Evolutionary conservation across 495 filamentous ascomycete species (phyloP).

Genomic region (Podospora bellae-mahoneyi): DNA sequence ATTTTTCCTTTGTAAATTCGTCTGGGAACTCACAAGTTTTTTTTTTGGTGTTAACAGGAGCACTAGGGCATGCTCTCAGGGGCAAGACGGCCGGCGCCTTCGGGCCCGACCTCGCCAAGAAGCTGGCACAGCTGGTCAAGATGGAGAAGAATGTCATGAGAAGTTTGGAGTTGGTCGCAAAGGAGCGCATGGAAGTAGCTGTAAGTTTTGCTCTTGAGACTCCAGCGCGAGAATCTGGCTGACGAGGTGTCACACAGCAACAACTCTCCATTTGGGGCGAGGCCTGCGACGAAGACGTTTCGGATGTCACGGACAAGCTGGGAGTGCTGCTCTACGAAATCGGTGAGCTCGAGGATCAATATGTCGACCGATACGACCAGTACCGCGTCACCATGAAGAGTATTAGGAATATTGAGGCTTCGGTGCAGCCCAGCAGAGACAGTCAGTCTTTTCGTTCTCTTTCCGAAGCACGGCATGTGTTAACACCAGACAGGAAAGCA

Average conservation of each 20-base stretch:
- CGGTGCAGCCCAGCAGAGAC: conserved; percentile 95
- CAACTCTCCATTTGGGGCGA: conserved; percentile 99
- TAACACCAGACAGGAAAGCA: conserved; percentile 61
- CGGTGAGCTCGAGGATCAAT: conserved; percentile 95
- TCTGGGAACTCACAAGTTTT: conserved; percentile 13
- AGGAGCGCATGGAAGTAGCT: conserved; percentile 96
- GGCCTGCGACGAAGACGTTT: conserved; percentile 93
- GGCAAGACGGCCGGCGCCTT: conserved; percentile 88
- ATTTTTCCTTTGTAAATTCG: neutral
- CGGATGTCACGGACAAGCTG: conserved; percentile 97
- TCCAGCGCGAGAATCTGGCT: neutral
- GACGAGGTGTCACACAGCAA: conserved; percentile 61
- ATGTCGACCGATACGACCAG: conserved; percentile 97
- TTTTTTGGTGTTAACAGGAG: conserved; percentile 20
- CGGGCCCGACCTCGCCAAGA: conserved; percentile 94
- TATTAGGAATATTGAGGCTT: conserved; percentile 97
- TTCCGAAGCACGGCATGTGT: neutral
- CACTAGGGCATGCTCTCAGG: conserved; percentile 86
- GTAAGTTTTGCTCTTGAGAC: conserved; percentile 52
- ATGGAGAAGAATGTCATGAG: conserved; percentile 99
- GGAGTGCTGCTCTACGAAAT: conserved; percentile 98
- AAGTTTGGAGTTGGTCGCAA: conserved; percentile 89
- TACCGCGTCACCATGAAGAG: conserved; percentile 99
- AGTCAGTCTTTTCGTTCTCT: conserved; percentile 22
- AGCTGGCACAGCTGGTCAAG: conserved; percentile 95